These are phyloP conservation scores for Laetiporus sulphureus DNA, from an alignment of 1,284 basidiomycete species.

Conservation along the genomic window DNA sequence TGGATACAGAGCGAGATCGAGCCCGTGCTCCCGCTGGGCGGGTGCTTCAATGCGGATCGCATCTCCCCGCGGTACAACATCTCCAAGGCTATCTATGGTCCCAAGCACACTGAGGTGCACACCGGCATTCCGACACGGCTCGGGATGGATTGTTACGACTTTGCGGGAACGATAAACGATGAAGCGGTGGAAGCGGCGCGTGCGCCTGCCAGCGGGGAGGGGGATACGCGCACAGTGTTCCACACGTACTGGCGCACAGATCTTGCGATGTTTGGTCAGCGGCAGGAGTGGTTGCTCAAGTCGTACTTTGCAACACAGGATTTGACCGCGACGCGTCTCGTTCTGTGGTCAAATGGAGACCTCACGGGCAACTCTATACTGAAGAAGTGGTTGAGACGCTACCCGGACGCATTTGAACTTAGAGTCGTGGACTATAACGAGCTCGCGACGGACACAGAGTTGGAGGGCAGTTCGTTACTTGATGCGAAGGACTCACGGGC, in stretches of 20 bases:
- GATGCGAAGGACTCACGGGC: constrained; percentile 66
- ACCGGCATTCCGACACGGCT: constrained; percentile 70
- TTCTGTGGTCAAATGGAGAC: constrained; percentile 87
- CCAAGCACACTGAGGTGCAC: constrained; percentile 63
- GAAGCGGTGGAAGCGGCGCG: constrained; percentile 4
- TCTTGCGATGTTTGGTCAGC: constrained; percentile 65
- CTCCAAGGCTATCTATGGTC: constrained; percentile 52
- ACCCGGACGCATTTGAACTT: constrained; percentile 66
- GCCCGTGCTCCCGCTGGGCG: constrained; percentile 52
- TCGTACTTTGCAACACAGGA: constrained; percentile 90
- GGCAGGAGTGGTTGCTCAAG: constrained; percentile 85
- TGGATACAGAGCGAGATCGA: constrained; percentile 73
- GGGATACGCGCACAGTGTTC: constrained; percentile 29
- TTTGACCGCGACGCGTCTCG: constrained; percentile 51
- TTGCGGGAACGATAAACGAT: constrained; percentile 63
- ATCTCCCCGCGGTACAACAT: constrained; percentile 68
- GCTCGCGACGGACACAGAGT: constrained; percentile 69
- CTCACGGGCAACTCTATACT: constrained; percentile 57
- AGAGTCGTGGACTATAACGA: constrained; percentile 58
- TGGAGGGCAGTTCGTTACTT: constrained; percentile 59
- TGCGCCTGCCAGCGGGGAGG: too few relatives aligned
- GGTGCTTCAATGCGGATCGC: constrained; percentile 62
- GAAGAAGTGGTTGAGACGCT: constrained; percentile 50
- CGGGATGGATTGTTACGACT: constrained; percentile 85
- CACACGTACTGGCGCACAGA: constrained; percentile 92